Evolutionary conservation across 805 yeast genomes (phyloP), one percentile per base, ranked within the genome.

Genomic region (Scheffersomyces lignosus): DNA sequence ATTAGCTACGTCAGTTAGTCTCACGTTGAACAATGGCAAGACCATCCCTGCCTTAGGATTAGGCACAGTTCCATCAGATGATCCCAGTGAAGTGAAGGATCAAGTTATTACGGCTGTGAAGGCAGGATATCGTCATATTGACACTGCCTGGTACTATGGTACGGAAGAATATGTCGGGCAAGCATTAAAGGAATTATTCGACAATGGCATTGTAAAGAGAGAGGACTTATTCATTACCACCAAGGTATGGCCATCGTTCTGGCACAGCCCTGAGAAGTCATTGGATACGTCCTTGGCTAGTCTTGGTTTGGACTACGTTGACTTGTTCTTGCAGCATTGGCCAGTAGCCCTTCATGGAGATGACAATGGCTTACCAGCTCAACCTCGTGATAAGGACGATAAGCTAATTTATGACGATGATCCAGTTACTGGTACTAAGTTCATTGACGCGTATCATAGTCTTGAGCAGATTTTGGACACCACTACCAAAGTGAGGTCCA

Each of bases 11-110:
- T 66, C 62, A 30, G 58, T 70, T 20, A 48, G 53, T 17, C 69
- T 77, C 45, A 65, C 63, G 5, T 66, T 84, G 27, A 76, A 76
- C 59, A 75, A 79, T 48, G 88, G 88, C 14, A 58, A 63, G 30
- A 53, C 49, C 22, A 76, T 84, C 38, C 91, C 91, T 3, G 81
- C 81, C 2, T 54, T 83, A 27, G 90, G 87, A 0, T 66, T 85
- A 25, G 93, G 93, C 9, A 64, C 69, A 13, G 63, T 61, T 2
- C 57, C 65, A 5, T 50, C 65, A 4, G 54, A 51, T 7, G 61
- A 58, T 33, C 57, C 55, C n/a, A 43, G 43, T 4, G 66, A 54
- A 15, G 61, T 62, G 5, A 60, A 54, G 36, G 45, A 59, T 16
- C 67, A 62, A 44, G 68, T 64, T 4, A 48, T 56, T 12, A 52